These are phyloP conservation scores for Mortierella hygrophila DNA, from an alignment of 192 early-diverging fungal genomes.

Conservation along the genomic window DNA sequence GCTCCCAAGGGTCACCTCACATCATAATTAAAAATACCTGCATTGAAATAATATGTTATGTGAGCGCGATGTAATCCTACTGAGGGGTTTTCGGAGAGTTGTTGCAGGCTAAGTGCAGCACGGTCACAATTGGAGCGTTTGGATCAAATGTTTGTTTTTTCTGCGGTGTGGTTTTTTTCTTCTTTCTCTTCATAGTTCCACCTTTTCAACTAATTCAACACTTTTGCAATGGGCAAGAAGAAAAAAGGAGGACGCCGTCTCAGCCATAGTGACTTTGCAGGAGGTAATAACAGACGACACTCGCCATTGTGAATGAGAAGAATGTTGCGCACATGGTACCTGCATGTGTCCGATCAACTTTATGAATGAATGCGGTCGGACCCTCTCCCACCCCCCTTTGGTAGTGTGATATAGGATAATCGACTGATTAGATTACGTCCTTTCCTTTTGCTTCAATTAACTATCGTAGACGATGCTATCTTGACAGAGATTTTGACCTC, in stretches of 20 bases:
- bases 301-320: neutral
- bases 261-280: constrained; percentile 28
- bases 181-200: neutral
- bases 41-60: neutral
- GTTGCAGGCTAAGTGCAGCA: neutral
- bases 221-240: constrained; percentile 28
- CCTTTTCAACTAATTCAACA: neutral
- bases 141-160: constrained; percentile 1
- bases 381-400: neutral
- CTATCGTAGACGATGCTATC: constrained; percentile 15
- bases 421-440: neutral
- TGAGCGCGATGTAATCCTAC: no score
- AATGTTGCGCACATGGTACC: neutral
- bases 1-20: neutral
- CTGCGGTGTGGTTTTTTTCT: neutral
- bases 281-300: neutral
- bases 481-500: constrained; percentile 17
- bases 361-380: neutral
- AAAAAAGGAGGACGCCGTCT: constrained; percentile 29
- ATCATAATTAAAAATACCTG: neutral
- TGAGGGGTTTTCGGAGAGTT: neutral
- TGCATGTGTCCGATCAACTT: neutral
- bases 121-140: constrained; percentile 5
- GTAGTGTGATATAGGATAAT: neutral
- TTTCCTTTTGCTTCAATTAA: neutral